Evolutionary conservation across 2,329 filamentous ascomycete genomes (phyloP).

Genomic region (Beauveria pseudobassiana): DNA sequence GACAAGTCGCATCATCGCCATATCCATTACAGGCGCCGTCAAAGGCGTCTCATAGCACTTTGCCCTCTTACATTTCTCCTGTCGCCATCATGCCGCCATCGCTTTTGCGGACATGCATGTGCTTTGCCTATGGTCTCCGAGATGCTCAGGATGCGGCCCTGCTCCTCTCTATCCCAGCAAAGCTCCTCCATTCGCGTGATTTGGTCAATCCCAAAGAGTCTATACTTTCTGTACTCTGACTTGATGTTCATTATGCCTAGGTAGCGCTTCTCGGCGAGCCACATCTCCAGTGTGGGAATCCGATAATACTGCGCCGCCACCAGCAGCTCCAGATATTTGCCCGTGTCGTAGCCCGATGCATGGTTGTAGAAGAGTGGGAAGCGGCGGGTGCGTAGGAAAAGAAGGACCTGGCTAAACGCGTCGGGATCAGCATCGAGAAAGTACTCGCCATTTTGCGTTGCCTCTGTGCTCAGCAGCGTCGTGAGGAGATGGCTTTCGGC

Average conservation of each 20-base stretch:
- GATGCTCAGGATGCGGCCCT: constrained; percentile 2
- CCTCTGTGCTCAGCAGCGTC: constrained; percentile 9
- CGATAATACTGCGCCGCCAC: constrained; percentile 27
- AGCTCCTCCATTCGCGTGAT: constrained; percentile 5
- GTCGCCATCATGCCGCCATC: constrained; percentile 9
- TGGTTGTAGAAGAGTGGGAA: constrained; percentile 28
- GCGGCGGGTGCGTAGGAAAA: constrained; percentile 25
- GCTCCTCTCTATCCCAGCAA: constrained; percentile 4
- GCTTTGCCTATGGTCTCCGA: background rate
- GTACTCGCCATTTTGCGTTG: constrained; percentile 20
- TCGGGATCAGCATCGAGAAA: constrained; percentile 31
- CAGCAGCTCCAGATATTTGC: constrained; percentile 26
- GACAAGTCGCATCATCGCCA: constrained; percentile 1
- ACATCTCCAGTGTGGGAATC: constrained; percentile 18
- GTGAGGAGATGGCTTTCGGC: constrained; percentile 14
- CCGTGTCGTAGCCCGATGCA: constrained; percentile 24
- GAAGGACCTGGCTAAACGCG: constrained; percentile 28
- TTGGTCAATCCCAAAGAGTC: constrained; percentile 4
- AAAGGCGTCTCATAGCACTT: background rate
- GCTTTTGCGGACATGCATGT: constrained; percentile 3
- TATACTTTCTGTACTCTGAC: background rate
- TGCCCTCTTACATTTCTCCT: background rate
- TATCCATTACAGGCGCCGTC: too few relatives aligned
- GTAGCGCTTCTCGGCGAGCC: constrained; percentile 18
- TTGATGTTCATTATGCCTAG: constrained; percentile 12